phyloP scores from a whole-genome alignment of 495 filamentous ascomycete species.

The Annulohypoxylon nitens region DNA sequence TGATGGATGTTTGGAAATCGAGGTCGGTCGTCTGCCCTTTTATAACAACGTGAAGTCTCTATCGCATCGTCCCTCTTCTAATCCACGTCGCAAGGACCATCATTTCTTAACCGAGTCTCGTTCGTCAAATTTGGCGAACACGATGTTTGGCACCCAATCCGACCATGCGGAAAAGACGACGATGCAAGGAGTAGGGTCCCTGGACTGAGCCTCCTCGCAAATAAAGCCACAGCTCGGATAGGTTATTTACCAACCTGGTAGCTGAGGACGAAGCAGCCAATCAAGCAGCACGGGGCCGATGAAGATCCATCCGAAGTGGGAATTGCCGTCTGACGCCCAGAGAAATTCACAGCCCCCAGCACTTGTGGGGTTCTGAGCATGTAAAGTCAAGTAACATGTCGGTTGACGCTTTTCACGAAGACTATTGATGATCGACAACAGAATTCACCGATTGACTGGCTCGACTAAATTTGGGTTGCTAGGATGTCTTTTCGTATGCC shows the following conservation, averaged over 20 bases:
- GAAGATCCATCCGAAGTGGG: constrained; percentile 42
- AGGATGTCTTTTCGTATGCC: constrained; percentile 33
- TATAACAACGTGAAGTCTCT: constrained; percentile 32
- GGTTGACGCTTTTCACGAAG: background rate
- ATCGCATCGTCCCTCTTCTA: constrained; percentile 9
- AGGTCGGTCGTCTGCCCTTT: constrained; percentile 24
- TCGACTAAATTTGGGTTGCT: constrained; percentile 36
- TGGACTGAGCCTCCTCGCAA: constrained; percentile 9
- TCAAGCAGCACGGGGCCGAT: constrained; percentile 12
- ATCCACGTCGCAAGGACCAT: background rate
- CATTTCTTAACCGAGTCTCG: background rate
- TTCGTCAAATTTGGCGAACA: constrained; percentile 31
- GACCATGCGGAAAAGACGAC: constrained; percentile 30
- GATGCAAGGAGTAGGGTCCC: constrained; percentile 21
- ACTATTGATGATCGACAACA: constrained; percentile 10
- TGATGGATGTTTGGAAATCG: constrained; percentile 13
- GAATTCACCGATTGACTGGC: constrained; percentile 14
- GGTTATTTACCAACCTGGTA: constrained; percentile 14
- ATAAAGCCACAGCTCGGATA: constrained; percentile 27
- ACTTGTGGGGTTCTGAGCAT: constrained; percentile 20
- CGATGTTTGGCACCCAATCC: constrained; percentile 31
- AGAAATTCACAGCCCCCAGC: constrained; percentile 25
- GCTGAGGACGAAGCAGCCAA: constrained; percentile 42
- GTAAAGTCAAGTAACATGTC: constrained; percentile 11
- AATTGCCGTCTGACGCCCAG: constrained; percentile 33